Percentiles rank a stretch among this genome's conserved stretches.
Evolutionary conservation across 2,329 filamentous ascomycete species (phyloP).

Genomic region (Penicillium sp.): DNA sequence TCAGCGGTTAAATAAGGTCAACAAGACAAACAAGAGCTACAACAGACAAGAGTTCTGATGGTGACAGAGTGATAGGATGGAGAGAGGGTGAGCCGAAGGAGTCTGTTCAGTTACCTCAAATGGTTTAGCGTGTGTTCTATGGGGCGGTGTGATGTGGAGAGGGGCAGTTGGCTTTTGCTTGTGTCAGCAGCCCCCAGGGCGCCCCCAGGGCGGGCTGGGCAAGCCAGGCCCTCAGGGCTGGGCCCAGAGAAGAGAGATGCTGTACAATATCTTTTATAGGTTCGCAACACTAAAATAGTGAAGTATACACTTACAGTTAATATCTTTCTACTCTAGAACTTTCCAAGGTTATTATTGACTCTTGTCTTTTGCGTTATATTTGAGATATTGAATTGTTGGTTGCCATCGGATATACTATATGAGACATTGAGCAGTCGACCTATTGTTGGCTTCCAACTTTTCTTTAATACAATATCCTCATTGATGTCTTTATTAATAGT

Average conservation of each 20-base stretch:
- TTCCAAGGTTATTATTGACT: too few relatives aligned
- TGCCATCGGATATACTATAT: too few relatives aligned
- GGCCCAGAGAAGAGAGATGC: too few relatives aligned
- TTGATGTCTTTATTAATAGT: not conserved
- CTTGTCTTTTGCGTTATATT: not conserved
- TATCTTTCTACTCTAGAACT: not conserved
- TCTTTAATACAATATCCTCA: not conserved
- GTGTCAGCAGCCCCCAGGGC: not conserved
- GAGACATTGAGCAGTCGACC: not conserved
- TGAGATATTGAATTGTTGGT: too few relatives aligned
- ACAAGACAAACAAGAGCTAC: not conserved
- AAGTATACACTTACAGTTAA: not conserved
- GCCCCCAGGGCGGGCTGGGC: not conserved
- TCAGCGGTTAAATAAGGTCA: not conserved
- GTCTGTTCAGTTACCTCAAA: slow-evolving; percentile 21
- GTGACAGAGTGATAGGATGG: slow-evolving; percentile 3
- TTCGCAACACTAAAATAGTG: too few relatives aligned
- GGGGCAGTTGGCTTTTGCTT: slow-evolving; percentile 16
- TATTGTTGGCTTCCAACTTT: not conserved
- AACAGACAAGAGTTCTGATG: slow-evolving; percentile 6
- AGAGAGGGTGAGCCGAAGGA: slow-evolving; percentile 26
- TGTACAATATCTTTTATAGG: too few relatives aligned
- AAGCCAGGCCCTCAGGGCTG: not conserved
- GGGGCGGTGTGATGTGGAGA: slow-evolving; percentile 29
- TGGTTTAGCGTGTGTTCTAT: slow-evolving; percentile 25